phyloP scores from a whole-genome alignment of 768 basidiomycete species.

The Mrakia gelida region DNA sequence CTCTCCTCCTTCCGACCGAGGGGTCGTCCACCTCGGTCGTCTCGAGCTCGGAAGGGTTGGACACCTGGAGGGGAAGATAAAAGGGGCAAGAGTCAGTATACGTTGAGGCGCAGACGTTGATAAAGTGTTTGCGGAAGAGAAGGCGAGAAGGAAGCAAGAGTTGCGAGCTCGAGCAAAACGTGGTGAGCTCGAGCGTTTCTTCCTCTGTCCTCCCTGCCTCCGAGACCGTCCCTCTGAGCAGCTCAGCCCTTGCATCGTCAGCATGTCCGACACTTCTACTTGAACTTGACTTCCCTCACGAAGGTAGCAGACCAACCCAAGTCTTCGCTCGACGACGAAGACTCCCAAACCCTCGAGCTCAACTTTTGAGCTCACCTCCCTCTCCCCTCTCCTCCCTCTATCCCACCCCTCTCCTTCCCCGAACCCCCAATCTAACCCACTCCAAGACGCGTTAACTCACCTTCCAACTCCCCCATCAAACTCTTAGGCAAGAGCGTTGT shows the following conservation, averaged over 20 bases:
- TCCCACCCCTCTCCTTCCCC: background rate
- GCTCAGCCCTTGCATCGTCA: background rate
- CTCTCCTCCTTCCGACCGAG: constrained; percentile 15
- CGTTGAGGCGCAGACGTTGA: too few species aligned
- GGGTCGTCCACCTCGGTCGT: background rate
- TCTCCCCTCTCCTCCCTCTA: background rate
- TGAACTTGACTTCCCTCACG: too few species aligned
- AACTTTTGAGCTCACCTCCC: background rate
- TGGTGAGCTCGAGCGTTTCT: background rate
- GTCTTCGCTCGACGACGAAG: too few species aligned
- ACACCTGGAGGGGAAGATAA: background rate
- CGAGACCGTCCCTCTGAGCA: background rate
- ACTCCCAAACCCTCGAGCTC: background rate
- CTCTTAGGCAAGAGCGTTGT: constrained; percentile 23
- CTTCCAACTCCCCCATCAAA: constrained; percentile 15
- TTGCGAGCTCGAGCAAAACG: background rate
- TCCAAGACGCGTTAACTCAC: background rate
- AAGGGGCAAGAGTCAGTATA: background rate
- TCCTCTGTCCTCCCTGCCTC: too few species aligned
- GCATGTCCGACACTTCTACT: too few species aligned
- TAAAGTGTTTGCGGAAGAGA: background rate
- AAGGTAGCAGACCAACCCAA: too few species aligned
- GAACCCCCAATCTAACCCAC: background rate
- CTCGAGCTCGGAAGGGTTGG: background rate
- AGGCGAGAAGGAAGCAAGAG: background rate